Conservation (phyloP, 2,329 filamentous ascomycete genomes). For the Xylariaceae sp. region DNA sequence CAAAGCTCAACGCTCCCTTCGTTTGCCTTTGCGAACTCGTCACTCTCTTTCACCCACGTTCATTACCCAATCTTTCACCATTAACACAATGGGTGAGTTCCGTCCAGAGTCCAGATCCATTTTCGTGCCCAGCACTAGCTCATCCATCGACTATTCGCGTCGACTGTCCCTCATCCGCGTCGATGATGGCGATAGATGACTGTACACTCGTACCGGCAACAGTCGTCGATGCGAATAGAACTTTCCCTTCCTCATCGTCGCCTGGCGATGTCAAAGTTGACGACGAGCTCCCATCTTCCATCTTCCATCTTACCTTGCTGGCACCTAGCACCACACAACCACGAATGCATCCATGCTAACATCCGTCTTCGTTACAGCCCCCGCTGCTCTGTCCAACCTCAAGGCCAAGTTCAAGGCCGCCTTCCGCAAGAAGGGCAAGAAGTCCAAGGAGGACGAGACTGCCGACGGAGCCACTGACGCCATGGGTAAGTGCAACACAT, state of each 20-base stretch:
- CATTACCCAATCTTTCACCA: neutral
- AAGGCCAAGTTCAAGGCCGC: constrained; percentile 50
- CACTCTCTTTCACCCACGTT: neutral
- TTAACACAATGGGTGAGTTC: constrained; percentile 47
- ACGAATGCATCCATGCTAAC: constrained; percentile 18
- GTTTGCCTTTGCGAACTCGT: constrained; percentile 7
- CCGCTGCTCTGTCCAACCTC: constrained; percentile 48
- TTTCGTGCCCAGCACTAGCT: constrained; percentile 5
- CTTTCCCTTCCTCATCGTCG: neutral
- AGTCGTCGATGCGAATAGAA: neutral
- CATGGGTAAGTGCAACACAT: constrained; percentile 7
- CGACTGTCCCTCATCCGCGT: neutral
- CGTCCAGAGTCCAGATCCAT: constrained; percentile 37
- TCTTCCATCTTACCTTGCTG: neutral
- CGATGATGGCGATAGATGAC: constrained; percentile 2
- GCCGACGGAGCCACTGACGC: constrained; percentile 20
- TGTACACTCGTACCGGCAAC: constrained; percentile 1
- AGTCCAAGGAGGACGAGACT: constrained; percentile 23
- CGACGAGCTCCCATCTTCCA: neutral
- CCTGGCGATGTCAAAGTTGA: neutral
- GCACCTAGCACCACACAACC: constrained; percentile 5
- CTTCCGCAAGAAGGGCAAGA: constrained; percentile 26
- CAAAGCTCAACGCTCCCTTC: constrained; percentile 4
- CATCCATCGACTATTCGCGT: neutral
- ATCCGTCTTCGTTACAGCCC: constrained; percentile 33